phyloP scores from a whole-genome alignment of 83 land plant genomes.

The Picea mariana region DNA sequence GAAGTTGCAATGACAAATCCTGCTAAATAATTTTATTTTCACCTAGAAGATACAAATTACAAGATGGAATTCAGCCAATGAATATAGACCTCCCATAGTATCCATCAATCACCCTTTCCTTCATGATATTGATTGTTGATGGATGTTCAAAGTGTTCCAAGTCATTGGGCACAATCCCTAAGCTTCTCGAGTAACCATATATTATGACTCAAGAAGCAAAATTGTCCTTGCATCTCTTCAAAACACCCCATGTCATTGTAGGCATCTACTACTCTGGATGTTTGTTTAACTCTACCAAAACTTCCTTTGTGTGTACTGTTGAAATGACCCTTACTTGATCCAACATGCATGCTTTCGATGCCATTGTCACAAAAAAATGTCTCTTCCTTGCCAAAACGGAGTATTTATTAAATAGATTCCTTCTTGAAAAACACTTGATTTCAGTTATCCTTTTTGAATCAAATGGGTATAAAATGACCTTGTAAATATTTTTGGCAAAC shows the following conservation, averaged over 20 bases:
- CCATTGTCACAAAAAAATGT: background rate
- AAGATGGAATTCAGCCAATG: too few species aligned
- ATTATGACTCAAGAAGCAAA: conserved; percentile 40
- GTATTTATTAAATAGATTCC: background rate
- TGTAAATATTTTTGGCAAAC: background rate
- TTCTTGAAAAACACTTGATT: background rate
- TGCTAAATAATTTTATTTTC: too few species aligned
- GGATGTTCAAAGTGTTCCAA: conserved; percentile 76
- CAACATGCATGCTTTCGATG: background rate
- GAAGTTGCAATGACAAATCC: too few species aligned
- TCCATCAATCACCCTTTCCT: conserved; percentile 38
- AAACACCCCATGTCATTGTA: conserved; percentile 68
- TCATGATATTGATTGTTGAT: conserved; percentile 67
- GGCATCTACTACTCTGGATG: conserved; percentile 60
- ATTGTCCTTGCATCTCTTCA: conserved; percentile 47
- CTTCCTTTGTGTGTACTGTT: too few species aligned
- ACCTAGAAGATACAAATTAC: too few species aligned
- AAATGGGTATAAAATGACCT: background rate
- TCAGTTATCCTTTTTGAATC: background rate
- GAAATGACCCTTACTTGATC: conserved; percentile 10
- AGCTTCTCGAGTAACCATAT: conserved; percentile 50
- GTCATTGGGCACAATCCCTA: conserved; percentile 66
- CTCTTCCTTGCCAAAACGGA: background rate
- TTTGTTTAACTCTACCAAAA: conserved; percentile 18
- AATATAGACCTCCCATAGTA: too few species aligned